Percentiles rank a stretch among this genome's conserved stretches.
These are phyloP conservation scores for Russula brevipes DNA, from an alignment of 768 basidiomycete species.

Conservation along the genomic window DNA sequence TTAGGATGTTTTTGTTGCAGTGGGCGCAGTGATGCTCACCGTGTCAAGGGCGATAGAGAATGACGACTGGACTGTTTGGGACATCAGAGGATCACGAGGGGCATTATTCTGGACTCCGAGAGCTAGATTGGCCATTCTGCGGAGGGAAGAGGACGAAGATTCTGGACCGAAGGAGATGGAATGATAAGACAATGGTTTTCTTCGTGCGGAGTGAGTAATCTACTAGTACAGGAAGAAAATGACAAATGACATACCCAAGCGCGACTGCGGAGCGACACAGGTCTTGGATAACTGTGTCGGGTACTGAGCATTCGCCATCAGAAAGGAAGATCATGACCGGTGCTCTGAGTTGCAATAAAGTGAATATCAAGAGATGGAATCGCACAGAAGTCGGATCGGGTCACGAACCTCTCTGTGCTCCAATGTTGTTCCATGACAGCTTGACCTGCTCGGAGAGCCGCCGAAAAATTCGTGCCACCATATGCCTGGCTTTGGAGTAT, in stretches of 20 bases:
- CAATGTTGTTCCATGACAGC: conserved; percentile 42
- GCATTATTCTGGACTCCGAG: conserved; percentile 42
- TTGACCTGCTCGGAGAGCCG: conserved; percentile 38
- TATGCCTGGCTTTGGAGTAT: conserved; percentile 34
- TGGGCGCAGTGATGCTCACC: conserved; percentile 31
- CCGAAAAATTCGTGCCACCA: conserved; percentile 43
- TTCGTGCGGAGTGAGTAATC: conserved; percentile 23
- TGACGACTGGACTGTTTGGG: conserved; percentile 38
- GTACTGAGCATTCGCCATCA: conserved; percentile 45
- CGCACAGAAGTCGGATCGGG: background rate
- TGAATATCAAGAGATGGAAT: background rate
- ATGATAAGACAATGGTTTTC: conserved; percentile 54
- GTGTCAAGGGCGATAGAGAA: conserved; percentile 49
- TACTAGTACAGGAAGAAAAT: background rate
- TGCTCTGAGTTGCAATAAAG: conserved; percentile 32
- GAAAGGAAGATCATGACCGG: conserved; percentile 56
- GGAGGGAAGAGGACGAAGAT: conserved; percentile 30
- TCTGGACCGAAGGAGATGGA: conserved; percentile 50
- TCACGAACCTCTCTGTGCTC: conserved; percentile 44
- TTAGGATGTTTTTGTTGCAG: background rate
- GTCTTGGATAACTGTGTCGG: conserved; percentile 37
- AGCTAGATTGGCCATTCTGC: conserved; percentile 51
- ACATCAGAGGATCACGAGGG: conserved; percentile 38
- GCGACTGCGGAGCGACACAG: conserved; percentile 40
- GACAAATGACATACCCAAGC: conserved; percentile 36